phyloP scores from a whole-genome alignment of 352 stramenopile genomes.

The Phytophthora aleatoria region DNA sequence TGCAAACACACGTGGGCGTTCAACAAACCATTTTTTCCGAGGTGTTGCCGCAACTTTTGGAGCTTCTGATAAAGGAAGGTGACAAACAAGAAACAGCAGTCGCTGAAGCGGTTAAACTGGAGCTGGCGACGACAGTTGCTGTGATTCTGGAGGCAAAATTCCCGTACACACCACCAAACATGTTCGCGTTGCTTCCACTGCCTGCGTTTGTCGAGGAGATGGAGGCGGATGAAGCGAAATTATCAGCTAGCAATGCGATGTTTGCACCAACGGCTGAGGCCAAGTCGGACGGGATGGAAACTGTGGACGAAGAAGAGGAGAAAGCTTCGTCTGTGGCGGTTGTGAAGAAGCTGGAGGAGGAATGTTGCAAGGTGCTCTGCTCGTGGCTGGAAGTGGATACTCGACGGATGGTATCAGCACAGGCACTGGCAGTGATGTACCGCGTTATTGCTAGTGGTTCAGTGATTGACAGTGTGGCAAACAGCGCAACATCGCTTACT shows the following conservation, averaged over 20 bases:
- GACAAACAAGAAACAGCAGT: conserved; percentile 26
- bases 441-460: conserved; percentile 32
- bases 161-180: conserved; percentile 38
- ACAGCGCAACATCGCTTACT: conserved; percentile 21
- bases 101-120: conserved; percentile 49
- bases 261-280: conserved; percentile 17
- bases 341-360: conserved; percentile 35
- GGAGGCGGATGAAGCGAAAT: conserved; percentile 40
- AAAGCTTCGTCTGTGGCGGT: conserved; percentile 27
- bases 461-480: conserved; percentile 22
- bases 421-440: conserved; percentile 47
- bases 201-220: conserved; percentile 65
- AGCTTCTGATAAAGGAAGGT: conserved; percentile 37
- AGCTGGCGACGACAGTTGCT: conserved; percentile 58
- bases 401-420: conserved; percentile 40
- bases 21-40: conserved; percentile 52
- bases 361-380: conserved; percentile 48
- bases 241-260: conserved; percentile 14
- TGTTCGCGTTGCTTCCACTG: conserved; percentile 58
- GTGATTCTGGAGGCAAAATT: conserved; percentile 64
- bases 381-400: conserved; percentile 39
- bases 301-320: conserved; percentile 38
- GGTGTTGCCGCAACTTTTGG: conserved; percentile 51
- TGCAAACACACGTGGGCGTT: conserved; percentile 62
- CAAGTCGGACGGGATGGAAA: conserved; percentile 17